Base-by-base conservation (phyloP, 2,329 filamentous ascomycete genomes). In the Aspergillus cejpii region DNA sequence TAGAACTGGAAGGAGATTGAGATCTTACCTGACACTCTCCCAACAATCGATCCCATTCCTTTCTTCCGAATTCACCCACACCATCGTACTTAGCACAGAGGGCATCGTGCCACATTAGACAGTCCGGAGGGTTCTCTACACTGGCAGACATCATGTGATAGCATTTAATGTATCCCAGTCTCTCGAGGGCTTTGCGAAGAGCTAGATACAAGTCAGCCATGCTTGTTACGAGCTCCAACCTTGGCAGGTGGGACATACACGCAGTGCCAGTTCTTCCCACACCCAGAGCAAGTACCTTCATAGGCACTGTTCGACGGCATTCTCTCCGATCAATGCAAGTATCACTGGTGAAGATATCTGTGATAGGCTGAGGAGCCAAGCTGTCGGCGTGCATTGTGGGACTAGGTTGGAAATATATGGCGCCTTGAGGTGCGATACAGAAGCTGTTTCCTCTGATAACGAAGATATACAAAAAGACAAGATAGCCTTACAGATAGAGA, bases 61-160 rank as follows among this genome's bases (percentile, higher is more conserved):
- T 76, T 39, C 80, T 76, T 17, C 77, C 79, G 53, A 85, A 85
- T 48, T 73, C 72, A 43, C 80, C 79, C 41, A 79, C 69, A 24
- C 77, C 77, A 52, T 83, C 75, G 65, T 74, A 81, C 59, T 80
- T 80, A 52, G 80, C 79, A 14, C 71, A 69, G 44, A 87, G 74
- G 21, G 83, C 83, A 51, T 85, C 80, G 66, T 80, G 78, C 83
- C 83, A 87, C 70, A 85, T 78, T 33, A 83, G 70, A 43, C 77
- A 79, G 58, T 85, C 82, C 19, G 77, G 78, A 8, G 79, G 79
- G 65, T 83, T 85, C 67, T 85, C 81, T 48, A 84, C 78, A 47
- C 77, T 80, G 53, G 77, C 79, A 56, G 76, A 81, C 78, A 84
- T 82, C 81, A 84, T 84, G 71, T 86, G 83, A 73, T 86, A 85